Evolutionary conservation across 345 rosid genomes (phyloP).

Genomic region (Eutrema yunnanense): DNA sequence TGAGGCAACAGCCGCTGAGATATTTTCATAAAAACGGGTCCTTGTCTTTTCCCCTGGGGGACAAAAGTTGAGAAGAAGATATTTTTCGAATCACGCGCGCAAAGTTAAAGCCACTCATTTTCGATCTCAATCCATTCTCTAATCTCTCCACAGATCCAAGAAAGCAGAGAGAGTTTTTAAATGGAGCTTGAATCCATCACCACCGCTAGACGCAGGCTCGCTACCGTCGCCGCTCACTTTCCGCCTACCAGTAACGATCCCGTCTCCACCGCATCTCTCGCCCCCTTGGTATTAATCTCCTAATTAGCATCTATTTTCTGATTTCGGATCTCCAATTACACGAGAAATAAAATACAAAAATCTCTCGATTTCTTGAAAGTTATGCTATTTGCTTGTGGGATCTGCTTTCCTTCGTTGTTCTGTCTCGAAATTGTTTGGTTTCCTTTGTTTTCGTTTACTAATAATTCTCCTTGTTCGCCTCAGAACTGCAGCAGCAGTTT

Average conservation of each 20-base stretch:
- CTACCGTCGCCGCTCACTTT: constrained; percentile 58
- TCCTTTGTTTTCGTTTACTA: not conserved
- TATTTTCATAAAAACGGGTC: not conserved
- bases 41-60: not conserved
- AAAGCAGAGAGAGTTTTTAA: not conserved
- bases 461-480: not conserved
- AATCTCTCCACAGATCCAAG: not conserved
- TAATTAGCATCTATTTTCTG: not conserved
- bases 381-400: not conserved
- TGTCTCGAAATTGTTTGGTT: not conserved
- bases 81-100: constrained; percentile 18
- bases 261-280: constrained; percentile 39
- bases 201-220: constrained; percentile 53
- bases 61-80: constrained; percentile 10
- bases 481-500: constrained; percentile 79
- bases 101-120: constrained; percentile 23
- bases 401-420: not conserved
- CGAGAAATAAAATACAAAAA: no score
- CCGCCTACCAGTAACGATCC: constrained; percentile 31
- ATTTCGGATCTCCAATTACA: no score
- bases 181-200: constrained; percentile 58
- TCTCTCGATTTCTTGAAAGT: not conserved
- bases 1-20: no score
- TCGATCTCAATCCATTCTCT: no score
- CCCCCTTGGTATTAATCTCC: constrained; percentile 48